Evolutionary conservation across 176 grass and related monocot genomes (phyloP).

Genomic region (Oryza meridionalis): DNA sequence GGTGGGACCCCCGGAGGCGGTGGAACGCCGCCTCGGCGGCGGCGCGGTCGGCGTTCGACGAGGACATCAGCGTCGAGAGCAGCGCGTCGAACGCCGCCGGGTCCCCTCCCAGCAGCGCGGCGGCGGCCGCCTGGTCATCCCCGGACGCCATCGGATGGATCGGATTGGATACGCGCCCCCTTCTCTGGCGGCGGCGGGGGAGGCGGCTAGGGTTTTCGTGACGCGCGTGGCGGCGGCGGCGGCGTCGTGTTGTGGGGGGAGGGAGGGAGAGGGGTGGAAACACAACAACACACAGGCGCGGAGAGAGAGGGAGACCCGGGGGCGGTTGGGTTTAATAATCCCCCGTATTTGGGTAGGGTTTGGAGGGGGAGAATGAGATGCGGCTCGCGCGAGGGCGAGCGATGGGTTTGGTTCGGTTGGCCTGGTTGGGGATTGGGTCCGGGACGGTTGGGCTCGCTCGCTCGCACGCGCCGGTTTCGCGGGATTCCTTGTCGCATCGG

Average conservation of each 20-base stretch:
- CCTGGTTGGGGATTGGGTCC: not conserved
- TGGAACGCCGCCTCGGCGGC: conserved; percentile 88
- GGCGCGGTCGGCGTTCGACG: conserved; percentile 84
- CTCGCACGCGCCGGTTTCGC: conserved; percentile 1
- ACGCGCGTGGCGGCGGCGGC: conserved; percentile 20
- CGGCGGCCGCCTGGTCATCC: conserved; percentile 63
- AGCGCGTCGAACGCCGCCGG: conserved; percentile 71
- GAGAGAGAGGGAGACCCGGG: not conserved
- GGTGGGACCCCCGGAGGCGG: conserved; percentile 71
- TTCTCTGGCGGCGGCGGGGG: not conserved
- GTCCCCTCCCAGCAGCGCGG: conserved; percentile 67
- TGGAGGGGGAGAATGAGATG: conserved; percentile 32
- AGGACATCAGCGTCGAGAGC: conserved; percentile 83
- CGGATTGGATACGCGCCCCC: not conserved
- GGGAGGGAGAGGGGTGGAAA: conserved; percentile 3
- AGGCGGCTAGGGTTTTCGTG: conserved; percentile 39
- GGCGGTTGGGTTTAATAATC: conserved; percentile 56
- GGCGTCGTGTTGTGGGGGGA: conserved; percentile 16
- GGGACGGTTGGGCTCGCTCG: not conserved
- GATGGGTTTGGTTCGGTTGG: conserved; percentile 3
- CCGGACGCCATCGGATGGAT: conserved; percentile 52
- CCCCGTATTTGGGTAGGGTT: conserved; percentile 51
- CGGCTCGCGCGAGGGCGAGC: not conserved
- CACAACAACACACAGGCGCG: not conserved
- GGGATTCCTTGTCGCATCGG: conserved; percentile 34